phyloP scores from a whole-genome alignment of 73 alveolate species.

The Paramecium tetraurelia region DNA sequence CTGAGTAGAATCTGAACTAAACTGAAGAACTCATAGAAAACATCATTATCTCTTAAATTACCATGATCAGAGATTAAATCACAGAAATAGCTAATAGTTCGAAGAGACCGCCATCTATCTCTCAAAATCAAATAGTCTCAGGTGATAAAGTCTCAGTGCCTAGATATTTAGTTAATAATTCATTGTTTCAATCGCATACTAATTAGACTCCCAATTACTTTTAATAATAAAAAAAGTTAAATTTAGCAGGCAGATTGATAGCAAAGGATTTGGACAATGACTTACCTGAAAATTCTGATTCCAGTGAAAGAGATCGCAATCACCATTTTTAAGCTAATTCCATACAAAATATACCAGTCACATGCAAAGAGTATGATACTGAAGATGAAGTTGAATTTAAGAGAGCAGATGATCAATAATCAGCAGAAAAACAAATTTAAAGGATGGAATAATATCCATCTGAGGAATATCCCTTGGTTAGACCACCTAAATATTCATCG shows the following conservation, averaged over 20 bases:
- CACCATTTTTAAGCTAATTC: background rate
- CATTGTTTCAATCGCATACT: background rate
- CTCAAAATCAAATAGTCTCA: background rate
- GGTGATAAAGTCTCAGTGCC: background rate
- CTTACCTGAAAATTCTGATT: background rate
- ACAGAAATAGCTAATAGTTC: background rate
- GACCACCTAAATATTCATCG: background rate
- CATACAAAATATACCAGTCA: background rate
- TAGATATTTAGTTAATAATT: background rate
- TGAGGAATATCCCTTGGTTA: background rate
- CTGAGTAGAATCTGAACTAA: background rate
- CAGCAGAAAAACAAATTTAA: background rate
- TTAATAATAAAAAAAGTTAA: background rate
- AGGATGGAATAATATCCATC: background rate
- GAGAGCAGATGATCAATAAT: background rate
- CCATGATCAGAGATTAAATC: background rate
- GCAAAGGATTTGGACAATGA: conserved; percentile 2
- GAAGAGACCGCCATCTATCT: background rate
- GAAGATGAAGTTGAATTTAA: background rate
- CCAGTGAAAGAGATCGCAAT: background rate
- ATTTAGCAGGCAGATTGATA: background rate
- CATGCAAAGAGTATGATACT: conserved; percentile 25
- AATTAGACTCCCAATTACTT: background rate
- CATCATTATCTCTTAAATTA: background rate
- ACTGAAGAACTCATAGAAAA: background rate